Conservation (phyloP, 805 yeast species). For the Blastobotrys robertii region DNA sequence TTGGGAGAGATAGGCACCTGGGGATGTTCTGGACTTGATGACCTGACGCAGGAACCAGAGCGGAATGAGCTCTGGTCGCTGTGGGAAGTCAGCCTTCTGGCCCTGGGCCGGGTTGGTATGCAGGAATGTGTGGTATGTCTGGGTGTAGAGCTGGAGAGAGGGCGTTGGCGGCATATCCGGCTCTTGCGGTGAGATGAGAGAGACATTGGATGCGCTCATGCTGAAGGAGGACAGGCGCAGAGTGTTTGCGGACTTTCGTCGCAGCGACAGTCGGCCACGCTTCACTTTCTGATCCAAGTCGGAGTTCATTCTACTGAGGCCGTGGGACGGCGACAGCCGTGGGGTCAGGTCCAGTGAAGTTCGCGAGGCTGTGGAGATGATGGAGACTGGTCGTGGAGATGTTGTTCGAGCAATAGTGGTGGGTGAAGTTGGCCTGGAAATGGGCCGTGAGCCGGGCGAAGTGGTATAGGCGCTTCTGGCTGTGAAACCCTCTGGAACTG, state of each 20-base stretch:
- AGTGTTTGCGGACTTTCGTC: constrained; percentile 8
- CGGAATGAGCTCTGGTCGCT: constrained; percentile 2
- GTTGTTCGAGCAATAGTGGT: no score
- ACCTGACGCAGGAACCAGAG: constrained; percentile 12
- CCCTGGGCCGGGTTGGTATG: background rate
- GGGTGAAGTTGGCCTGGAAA: no score
- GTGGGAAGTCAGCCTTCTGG: background rate
- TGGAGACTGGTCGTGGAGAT: no score
- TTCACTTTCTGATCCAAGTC: constrained; percentile 8
- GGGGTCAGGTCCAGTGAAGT: no score
- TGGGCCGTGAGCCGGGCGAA: no score
- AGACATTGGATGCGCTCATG: background rate
- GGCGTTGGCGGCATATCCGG: background rate
- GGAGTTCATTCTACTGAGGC: constrained; percentile 7
- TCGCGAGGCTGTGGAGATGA: no score
- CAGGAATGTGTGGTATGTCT: constrained; percentile 2
- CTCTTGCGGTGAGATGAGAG: background rate
- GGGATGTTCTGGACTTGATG: constrained; percentile 2
- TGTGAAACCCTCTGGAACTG: no score
- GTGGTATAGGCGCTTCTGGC: no score
- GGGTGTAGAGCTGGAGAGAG: background rate
- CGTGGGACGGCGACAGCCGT: no score
- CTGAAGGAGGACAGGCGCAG: constrained; percentile 4
- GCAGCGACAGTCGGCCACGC: constrained; percentile 7
- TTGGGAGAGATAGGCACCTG: constrained; percentile 7